Base-by-base conservation (phyloP, 2,329 filamentous ascomycete species). In the Talaromyces sp. region DNA sequence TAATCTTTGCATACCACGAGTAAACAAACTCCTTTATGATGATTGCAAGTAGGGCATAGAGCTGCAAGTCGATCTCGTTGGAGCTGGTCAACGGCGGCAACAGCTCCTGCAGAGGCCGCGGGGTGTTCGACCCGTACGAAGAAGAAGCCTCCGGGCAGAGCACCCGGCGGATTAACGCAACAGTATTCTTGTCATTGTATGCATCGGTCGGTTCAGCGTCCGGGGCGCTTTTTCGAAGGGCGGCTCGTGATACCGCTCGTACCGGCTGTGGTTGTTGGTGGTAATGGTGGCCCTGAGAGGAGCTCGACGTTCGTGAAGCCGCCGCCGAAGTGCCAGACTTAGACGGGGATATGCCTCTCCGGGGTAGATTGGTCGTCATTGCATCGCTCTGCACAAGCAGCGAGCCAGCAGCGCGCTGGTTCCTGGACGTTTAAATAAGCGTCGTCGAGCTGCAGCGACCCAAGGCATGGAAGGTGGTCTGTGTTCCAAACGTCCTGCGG, bases 1-100 rank as follows among this genome's bases (percentile, higher is more conserved):
- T 97, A 74, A 99, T 95, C 74, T 89, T 93, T 66, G 82, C 83
- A 79, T 99, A 99, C 95, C 95, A 99, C 33, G 86, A 87, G 74
- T 95, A 88, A 42, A 99, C 90, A 73, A 92, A 96, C 66, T 97
- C 92, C 70, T 90, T 88, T 69, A 97, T 82, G 64, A 98, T 87
- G 62, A 98, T 89, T 58, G 95, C 90, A 63, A 99, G 87, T 63
- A 98, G 85, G 30, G 91, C 93, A 73, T 98, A 99, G 4, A 99
- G 84, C 77, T 99, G 90, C 61, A 96, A 80, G 75, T 99, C 95
- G 63, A 98, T 86, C 68, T 96, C 92, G 74, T 96, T 96, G 57
- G 92, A 92, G 79, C 92, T 96, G 55, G 93, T 98, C 70, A 99
- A 82, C 44, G 93, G 92, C 62, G 93, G 95, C 53, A 99, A 81